Percentiles rank a stretch among this genome's conserved stretches.
phyloP scores from a whole-genome alignment of 345 rosid species.

The Euclidium syriacum region DNA sequence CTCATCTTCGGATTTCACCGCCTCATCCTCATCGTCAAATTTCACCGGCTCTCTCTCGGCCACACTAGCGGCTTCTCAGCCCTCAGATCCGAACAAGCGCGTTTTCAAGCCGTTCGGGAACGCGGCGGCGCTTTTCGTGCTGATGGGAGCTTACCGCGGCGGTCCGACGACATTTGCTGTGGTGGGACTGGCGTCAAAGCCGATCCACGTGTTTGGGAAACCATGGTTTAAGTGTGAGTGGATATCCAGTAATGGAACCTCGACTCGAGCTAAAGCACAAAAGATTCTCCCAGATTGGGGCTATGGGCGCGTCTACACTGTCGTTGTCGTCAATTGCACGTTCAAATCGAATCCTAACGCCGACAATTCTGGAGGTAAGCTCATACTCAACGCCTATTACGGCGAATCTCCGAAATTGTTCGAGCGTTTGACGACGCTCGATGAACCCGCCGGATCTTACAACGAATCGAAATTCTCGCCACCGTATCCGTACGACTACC shows the following conservation, averaged over 20 bases:
- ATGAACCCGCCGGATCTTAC: slow-evolving; percentile 58
- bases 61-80: neutral
- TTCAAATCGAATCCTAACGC: slow-evolving; percentile 51
- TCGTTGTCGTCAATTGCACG: slow-evolving; percentile 69
- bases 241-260: slow-evolving; percentile 54
- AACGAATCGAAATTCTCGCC: slow-evolving; percentile 43
- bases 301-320: slow-evolving; percentile 81
- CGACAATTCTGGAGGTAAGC: slow-evolving; percentile 66
- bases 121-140: slow-evolving; percentile 82
- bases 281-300: slow-evolving; percentile 92
- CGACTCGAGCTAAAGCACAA: slow-evolving; percentile 53
- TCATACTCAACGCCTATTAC: slow-evolving; percentile 63
- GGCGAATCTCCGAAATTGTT: slow-evolving; percentile 39
- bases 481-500: slow-evolving; percentile 61
- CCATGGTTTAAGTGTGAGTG: slow-evolving; percentile 90
- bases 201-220: slow-evolving; percentile 56
- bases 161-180: slow-evolving; percentile 67
- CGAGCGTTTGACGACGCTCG: slow-evolving; percentile 56
- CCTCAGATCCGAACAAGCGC: slow-evolving; percentile 59
- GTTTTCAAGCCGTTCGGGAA: slow-evolving; percentile 61
- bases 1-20: neutral
- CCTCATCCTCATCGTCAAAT: neutral
- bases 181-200: slow-evolving; percentile 81
- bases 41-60: neutral
- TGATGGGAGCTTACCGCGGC: slow-evolving; percentile 89